phyloP scores from a whole-genome alignment of 1,284 basidiomycete species.

The Puccinia horiana region DNA sequence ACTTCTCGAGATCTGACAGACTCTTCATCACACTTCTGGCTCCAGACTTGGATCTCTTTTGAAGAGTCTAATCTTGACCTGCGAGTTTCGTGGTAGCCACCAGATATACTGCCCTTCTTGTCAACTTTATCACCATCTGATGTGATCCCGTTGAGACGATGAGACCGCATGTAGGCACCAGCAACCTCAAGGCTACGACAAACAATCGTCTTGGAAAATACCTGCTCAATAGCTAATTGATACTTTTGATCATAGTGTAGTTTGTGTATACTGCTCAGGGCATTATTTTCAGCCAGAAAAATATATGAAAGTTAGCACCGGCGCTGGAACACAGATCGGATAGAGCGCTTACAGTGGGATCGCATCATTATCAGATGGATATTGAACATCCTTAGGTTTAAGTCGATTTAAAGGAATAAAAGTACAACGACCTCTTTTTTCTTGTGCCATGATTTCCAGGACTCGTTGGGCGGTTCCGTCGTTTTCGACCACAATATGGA shows the following conservation, averaged over 20 bases:
- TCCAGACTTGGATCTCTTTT: slow-evolving; percentile 76
- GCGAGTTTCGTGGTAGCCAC: slow-evolving; percentile 90
- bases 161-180: slow-evolving; percentile 88
- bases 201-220: slow-evolving; percentile 97
- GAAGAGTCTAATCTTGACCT: slow-evolving; percentile 86
- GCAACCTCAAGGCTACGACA: slow-evolving; percentile 89
- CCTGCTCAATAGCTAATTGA: slow-evolving; percentile 86
- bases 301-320: neutral
- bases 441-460: slow-evolving; percentile 86
- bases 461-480: slow-evolving; percentile 86
- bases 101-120: slow-evolving; percentile 89
- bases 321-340: slow-evolving; percentile 33
- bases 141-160: slow-evolving; percentile 94
- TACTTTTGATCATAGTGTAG: slow-evolving; percentile 74
- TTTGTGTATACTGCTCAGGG: slow-evolving; percentile 64
- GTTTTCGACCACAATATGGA: slow-evolving; percentile 95
- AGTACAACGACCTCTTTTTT: slow-evolving; percentile 89
- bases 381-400: slow-evolving; percentile 68
- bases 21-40: slow-evolving; percentile 70
- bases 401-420: slow-evolving; percentile 99
- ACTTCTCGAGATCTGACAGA: slow-evolving; percentile 71
- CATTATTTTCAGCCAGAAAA: neutral
- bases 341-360: slow-evolving; percentile 65
- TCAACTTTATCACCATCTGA: slow-evolving; percentile 97
- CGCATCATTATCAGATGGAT: slow-evolving; percentile 78